Evolutionary conservation across 2,329 filamentous ascomycete species (phyloP).

Genomic region (Celoporthe dispersa): DNA sequence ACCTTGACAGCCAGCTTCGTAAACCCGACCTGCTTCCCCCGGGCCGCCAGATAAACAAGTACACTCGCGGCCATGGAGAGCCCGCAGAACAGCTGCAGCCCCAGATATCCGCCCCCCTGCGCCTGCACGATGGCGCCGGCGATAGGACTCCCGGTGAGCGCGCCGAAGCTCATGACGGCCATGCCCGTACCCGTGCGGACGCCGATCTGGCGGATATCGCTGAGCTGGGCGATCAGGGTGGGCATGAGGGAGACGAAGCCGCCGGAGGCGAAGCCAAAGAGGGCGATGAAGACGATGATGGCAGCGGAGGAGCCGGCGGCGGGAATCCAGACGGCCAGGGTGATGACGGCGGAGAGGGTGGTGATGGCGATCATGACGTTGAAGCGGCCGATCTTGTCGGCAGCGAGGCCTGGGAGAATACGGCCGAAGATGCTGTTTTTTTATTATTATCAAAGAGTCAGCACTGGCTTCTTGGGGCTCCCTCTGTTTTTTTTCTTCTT

Average conservation of each 20-base stretch:
- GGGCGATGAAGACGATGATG: conserved; percentile 62
- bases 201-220: conserved; percentile 63
- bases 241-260: conserved; percentile 64
- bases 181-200: conserved; percentile 62
- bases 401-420: conserved; percentile 54
- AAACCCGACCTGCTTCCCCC: conserved; percentile 37
- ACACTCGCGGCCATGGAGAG: conserved; percentile 42
- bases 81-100: conserved; percentile 62
- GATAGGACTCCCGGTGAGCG: conserved; percentile 62
- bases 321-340: conserved; percentile 48
- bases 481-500: background rate
- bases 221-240: conserved; percentile 63
- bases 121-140: conserved; percentile 53
- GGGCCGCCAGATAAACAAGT: conserved; percentile 33
- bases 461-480: background rate
- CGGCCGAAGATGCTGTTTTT: conserved; percentile 52
- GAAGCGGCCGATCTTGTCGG: conserved; percentile 46
- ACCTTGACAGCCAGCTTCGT: conserved; percentile 31
- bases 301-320: conserved; percentile 50
- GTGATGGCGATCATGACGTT: conserved; percentile 52
- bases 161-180: conserved; percentile 59
- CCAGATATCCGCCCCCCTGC: conserved; percentile 51
- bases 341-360: conserved; percentile 44
- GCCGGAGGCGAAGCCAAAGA: conserved; percentile 70
- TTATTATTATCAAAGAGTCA: conserved; percentile 8